A percentile compares a stretch with the other conserved stretches of the same genome.
phyloP scores from a whole-genome alignment of 2,329 filamentous ascomycete species.

The Penicillium sp. region DNA sequence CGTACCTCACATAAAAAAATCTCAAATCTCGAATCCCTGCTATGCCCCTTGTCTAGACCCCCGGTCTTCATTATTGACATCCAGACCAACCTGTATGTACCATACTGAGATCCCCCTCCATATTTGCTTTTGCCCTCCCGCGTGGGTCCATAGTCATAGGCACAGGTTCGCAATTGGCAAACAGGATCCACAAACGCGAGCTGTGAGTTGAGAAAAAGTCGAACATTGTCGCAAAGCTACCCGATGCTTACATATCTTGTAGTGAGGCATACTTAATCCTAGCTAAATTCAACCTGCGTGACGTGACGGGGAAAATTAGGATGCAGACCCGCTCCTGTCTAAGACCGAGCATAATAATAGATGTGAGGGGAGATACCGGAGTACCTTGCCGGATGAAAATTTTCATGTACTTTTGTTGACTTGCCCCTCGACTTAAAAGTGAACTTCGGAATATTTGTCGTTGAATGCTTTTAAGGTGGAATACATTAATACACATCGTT shows the following conservation, averaged over 20 bases:
- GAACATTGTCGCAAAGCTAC: slow-evolving; percentile 15
- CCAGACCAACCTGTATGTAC: background rate
- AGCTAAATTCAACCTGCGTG: slow-evolving; percentile 1
- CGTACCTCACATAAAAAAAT: background rate
- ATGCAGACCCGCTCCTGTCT: slow-evolving; percentile 18
- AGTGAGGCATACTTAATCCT: slow-evolving; percentile 9
- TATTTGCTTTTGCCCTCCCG: slow-evolving; percentile 17
- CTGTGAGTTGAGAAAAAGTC: slow-evolving; percentile 8
- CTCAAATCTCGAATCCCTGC: background rate
- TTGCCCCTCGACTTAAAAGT: background rate
- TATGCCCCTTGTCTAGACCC: background rate
- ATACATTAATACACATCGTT: background rate
- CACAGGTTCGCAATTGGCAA: slow-evolving; percentile 18
- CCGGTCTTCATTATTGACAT: slow-evolving; percentile 7
- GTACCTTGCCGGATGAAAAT: slow-evolving; percentile 1
- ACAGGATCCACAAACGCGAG: slow-evolving; percentile 23
- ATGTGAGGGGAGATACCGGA: slow-evolving; percentile 3
- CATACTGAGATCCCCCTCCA: background rate
- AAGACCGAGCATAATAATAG: slow-evolving; percentile 12
- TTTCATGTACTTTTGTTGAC: slow-evolving; percentile 4
- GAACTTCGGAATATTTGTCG: background rate
- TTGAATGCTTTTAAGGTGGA: background rate
- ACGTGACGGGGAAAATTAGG: background rate
- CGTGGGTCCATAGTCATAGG: slow-evolving; percentile 19
- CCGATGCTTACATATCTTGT: slow-evolving; percentile 13